These are phyloP conservation scores for Pichia deserticola DNA, from an alignment of 805 yeast genomes.

Conservation along the genomic window DNA sequence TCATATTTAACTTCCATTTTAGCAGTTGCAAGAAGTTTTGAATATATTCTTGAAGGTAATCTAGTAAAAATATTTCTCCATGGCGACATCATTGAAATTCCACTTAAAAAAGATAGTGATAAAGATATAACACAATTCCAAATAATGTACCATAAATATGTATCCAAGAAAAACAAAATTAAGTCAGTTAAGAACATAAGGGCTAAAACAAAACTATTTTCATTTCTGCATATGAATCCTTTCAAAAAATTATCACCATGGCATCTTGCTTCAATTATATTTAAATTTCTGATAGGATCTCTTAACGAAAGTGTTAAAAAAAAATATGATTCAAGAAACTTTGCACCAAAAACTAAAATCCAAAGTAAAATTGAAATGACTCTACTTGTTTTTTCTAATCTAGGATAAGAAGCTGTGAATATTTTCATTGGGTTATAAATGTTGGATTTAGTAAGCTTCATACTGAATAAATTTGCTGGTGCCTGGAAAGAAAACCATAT, in stretches of 20 bases:
- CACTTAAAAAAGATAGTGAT: slow-evolving; percentile 41
- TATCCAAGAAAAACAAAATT: slow-evolving; percentile 45
- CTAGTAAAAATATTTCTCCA: slow-evolving; percentile 50
- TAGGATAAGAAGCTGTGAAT: slow-evolving; percentile 39
- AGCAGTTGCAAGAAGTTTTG: slow-evolving; percentile 38
- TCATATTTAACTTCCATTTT: slow-evolving; percentile 40
- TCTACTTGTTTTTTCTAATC: slow-evolving; percentile 31
- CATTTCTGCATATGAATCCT: slow-evolving; percentile 35
- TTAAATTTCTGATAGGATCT: slow-evolving; percentile 44
- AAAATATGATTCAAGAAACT: slow-evolving; percentile 46
- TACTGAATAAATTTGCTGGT: slow-evolving; percentile 27
- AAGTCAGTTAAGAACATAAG: slow-evolving; percentile 39
- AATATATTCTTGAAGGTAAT: slow-evolving; percentile 42
- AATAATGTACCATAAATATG: slow-evolving; percentile 51
- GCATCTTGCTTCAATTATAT: slow-evolving; percentile 37
- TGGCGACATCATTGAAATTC: slow-evolving; percentile 49
- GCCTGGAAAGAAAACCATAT: slow-evolving; percentile 37
- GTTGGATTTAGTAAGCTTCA: slow-evolving; percentile 16
- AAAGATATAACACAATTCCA: slow-evolving; percentile 48
- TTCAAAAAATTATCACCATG: slow-evolving; percentile 37
- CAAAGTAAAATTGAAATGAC: slow-evolving; percentile 39
- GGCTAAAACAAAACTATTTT: slow-evolving; percentile 34
- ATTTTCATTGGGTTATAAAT: slow-evolving; percentile 30
- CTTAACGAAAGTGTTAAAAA: slow-evolving; percentile 45
- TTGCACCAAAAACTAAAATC: slow-evolving; percentile 40